Conservation (phyloP, 2,329 filamentous ascomycete species). For the Monilinia fructicola region DNA sequence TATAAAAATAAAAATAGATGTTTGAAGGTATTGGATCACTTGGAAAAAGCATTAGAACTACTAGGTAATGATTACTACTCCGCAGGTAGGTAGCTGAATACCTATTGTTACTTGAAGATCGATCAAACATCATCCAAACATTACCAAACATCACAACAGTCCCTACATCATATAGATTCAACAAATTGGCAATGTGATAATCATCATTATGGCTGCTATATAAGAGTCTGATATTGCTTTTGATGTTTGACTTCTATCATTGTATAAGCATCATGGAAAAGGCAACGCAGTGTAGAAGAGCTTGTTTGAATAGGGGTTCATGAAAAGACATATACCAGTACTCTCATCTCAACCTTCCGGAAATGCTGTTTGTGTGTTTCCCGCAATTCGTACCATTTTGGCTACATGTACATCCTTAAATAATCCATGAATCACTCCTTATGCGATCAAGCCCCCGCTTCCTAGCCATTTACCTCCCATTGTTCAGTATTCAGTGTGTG, state of each 20-base stretch:
- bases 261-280: background rate
- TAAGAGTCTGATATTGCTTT: no score
- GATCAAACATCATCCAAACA: no score
- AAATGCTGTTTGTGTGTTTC: background rate
- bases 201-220: no score
- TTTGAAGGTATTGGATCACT: no score
- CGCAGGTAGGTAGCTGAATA: no score
- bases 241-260: no score
- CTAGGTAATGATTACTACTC: no score
- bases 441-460: background rate
- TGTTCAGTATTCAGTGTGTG: background rate
- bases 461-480: background rate
- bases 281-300: background rate
- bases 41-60: background rate
- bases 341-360: background rate
- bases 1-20: no score
- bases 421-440: conserved; percentile 11
- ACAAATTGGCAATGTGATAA: no score
- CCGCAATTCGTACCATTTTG: background rate
- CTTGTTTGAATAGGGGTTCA: background rate
- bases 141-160: background rate
- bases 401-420: conserved; percentile 3
- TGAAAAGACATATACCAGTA: background rate
- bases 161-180: background rate
- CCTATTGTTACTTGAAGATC: background rate